Evolutionary conservation across 495 filamentous ascomycete species (phyloP), one percentile per base, ranked within the genome.

Genomic region (Pyrenula massariospora): DNA sequence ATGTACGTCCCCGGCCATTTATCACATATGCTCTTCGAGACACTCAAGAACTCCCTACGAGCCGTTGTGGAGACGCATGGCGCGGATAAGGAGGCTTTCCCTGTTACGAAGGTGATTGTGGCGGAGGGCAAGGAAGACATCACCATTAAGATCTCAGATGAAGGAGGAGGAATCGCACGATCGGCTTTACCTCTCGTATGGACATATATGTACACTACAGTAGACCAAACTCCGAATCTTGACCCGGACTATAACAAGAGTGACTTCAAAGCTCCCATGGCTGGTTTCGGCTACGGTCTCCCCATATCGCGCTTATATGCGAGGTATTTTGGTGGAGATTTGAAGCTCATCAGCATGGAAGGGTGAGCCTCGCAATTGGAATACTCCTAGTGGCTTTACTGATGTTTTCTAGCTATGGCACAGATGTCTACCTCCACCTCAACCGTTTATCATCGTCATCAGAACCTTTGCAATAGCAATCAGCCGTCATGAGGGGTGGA

Each of bases 171-270:
- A 49, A 96, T 98, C 23, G 89, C 91, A 0, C 80, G 93, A 55
- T 89, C 85, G 59, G 78, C 88, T 25, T 96, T 98, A 56, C 94
- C 94, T 10, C 77, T 98, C 8, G 93, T 97, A 15, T 98, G 93
- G 93, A 98, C 93, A 23, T 98, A 98, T 66, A 98, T 97, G 93
- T 98, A 97, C 65, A 98, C 93, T 20, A 98, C 93, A 10, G 92
- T 98, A 48, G 93, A 96, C 69, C 84, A 90, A 57, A 96, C 93
- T 2, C 93, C 93, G 3, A 94, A 82, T 63, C 75, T 98, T 52
- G 93, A 98, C 65, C 93, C 93, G 12, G 91, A 96, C 68, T 97
- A 97, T 70, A 91, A 98, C 71, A 95, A 96, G 74, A 96, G 87
- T 70, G 93, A 98, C 70, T 98, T 98, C 77, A 98, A 98, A 70